Base-by-base conservation (phyloP, 768 basidiomycete genomes). In the Tremella yokohamensis region DNA sequence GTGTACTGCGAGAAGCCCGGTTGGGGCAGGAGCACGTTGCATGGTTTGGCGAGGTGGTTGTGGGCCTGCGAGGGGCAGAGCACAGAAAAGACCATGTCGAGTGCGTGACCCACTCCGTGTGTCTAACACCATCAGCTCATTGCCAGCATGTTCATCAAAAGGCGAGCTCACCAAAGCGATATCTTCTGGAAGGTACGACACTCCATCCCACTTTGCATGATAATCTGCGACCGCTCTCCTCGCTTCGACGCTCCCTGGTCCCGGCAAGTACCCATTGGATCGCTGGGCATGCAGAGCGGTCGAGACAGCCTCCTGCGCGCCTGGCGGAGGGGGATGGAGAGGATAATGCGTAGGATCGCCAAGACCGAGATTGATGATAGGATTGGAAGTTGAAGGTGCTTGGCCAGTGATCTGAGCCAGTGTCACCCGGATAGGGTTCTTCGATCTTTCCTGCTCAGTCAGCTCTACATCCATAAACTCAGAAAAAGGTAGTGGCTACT, bases 1-100 rank as follows among this genome's bases (percentile, higher is more conserved):
- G 73, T 66, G 63, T 78, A 78, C 18, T 73, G 73, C 6, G 72
- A 66, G 63, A 78, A 78, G 8, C 76, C 74, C 3, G 77, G 77
- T 6, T 63, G 56, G 6, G 77, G 76, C 8, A 77, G 55, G 45
- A 78, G 63, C 49, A 78, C 66, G 61, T 78, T 78, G 54, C 70
- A 64, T 12, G 25, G 60, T 38, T 58, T 51, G 48, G 57, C 52
- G n/a, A 34, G 29, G 29, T 34, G 29, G 6, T 4, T 11, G 29
- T 6, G 29, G 24, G 62, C 58, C 2, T 61, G 58, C 37, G 70
- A 71, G 15, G 74, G 72, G 44, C 73, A 63, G 54, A 76, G 55
- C 39, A 72, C 63, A 12, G 63, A 64, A 65, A 75, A 73, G 29
- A 74, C 58, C 58, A 76, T 57, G 54, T 77, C 76, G 37, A 78